phyloP scores from a whole-genome alignment of 495 filamentous ascomycete species.

The Neurospora sp. region DNA sequence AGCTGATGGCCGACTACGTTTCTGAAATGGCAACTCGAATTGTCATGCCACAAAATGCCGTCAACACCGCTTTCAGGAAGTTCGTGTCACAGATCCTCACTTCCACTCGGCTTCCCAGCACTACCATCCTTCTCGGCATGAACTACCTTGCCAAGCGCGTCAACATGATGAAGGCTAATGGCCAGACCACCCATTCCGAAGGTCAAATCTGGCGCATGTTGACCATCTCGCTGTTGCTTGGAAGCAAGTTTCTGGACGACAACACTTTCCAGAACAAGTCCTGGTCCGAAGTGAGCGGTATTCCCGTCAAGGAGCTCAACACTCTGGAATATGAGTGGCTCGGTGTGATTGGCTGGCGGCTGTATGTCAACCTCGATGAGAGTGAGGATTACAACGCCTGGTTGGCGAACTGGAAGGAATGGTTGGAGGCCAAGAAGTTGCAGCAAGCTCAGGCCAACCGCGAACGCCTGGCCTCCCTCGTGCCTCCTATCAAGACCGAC shows the following conservation, averaged over 20 bases:
- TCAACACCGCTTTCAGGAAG: conserved; percentile 78
- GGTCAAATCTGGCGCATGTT: conserved; percentile 85
- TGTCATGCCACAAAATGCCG: conserved; percentile 54
- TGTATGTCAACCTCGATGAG: conserved; percentile 79
- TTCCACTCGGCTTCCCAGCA: conserved; percentile 88
- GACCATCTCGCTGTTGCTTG: conserved; percentile 77
- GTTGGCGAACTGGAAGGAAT: conserved; percentile 75
- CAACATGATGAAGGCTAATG: conserved; percentile 55
- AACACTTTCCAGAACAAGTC: conserved; percentile 99
- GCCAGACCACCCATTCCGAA: conserved; percentile 48
- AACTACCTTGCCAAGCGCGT: conserved; percentile 80
- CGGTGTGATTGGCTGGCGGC: conserved; percentile 68
- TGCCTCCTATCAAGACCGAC: conserved; percentile 60
- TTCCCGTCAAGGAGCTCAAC: conserved; percentile 80
- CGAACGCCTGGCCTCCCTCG: conserved; percentile 46
- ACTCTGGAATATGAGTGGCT: conserved; percentile 89
- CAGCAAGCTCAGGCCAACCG: conserved; percentile 38
- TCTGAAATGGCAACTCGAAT: conserved; percentile 82
- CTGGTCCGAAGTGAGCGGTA: conserved; percentile 96
- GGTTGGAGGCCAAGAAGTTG: conserved; percentile 53
- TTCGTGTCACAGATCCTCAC: conserved; percentile 91
- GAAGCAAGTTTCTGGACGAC: conserved; percentile 97
- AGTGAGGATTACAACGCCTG: conserved; percentile 76
- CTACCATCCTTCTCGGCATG: conserved; percentile 88
- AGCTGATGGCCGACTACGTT: conserved; percentile 96